A percentile compares a stretch with the other conserved stretches of the same genome.
These are phyloP conservation scores for Phytophthora hybrid DNA, from an alignment of 352 stramenopile species.

Conservation along the genomic window DNA sequence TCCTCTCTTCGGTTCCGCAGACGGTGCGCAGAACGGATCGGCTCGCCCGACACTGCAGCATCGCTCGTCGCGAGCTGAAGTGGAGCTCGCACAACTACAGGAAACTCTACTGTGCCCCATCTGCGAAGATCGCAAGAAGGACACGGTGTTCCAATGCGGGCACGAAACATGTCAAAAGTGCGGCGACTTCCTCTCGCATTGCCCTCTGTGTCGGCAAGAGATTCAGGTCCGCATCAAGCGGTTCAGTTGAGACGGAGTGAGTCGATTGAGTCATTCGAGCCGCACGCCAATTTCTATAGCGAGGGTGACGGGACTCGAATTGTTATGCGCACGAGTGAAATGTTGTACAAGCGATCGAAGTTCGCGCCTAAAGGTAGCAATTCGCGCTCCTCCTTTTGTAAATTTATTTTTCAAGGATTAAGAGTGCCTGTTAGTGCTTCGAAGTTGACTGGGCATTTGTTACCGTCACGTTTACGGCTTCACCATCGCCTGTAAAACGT, in stretches of 20 bases:
- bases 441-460: conserved; percentile 6
- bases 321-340: conserved; percentile 1
- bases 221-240: conserved; percentile 84
- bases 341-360: conserved; percentile 11
- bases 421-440: conserved; percentile 10
- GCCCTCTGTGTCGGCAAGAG: conserved; percentile 73
- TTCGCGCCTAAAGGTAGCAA: conserved; percentile 29
- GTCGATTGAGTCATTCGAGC: background rate
- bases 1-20: conserved; percentile 30
- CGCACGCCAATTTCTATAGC: background rate
- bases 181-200: conserved; percentile 61
- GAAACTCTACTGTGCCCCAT: conserved; percentile 76
- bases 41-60: conserved; percentile 39
- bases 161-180: conserved; percentile 82
- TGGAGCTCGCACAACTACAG: conserved; percentile 70
- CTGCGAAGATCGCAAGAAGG: conserved; percentile 79
- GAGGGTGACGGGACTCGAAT: background rate
- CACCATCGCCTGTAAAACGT: conserved; percentile 14
- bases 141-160: conserved; percentile 87
- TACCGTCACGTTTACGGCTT: conserved; percentile 26
- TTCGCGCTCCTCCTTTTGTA: conserved; percentile 33
- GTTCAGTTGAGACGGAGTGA: conserved; percentile 45
- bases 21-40: conserved; percentile 14
- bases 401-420: conserved; percentile 37
- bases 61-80: conserved; percentile 56